Evolutionary conservation across 805 yeast species (phyloP).

Genomic region (Maudiozyma bulderi): DNA sequence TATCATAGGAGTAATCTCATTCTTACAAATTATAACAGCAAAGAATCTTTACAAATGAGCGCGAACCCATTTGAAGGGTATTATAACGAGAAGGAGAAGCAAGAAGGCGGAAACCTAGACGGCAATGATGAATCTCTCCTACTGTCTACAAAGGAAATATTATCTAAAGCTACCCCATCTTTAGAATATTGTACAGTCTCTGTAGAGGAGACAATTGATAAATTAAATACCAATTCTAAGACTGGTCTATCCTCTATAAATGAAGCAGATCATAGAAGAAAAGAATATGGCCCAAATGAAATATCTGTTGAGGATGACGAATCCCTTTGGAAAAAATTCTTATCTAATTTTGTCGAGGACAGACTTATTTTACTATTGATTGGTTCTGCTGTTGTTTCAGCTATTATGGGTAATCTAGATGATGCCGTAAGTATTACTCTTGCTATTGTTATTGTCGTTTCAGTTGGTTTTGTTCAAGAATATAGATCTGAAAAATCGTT

Average conservation of each 20-base stretch:
- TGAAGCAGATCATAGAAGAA: slow-evolving; percentile 64
- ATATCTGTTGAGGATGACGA: slow-evolving; percentile 71
- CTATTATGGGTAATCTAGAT: slow-evolving; percentile 88
- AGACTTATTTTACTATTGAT: slow-evolving; percentile 81
- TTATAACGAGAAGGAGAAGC: not conserved
- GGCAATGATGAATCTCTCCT: slow-evolving; percentile 5
- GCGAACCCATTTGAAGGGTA: slow-evolving; percentile 28
- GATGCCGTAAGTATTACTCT: slow-evolving; percentile 88
- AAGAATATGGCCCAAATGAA: slow-evolving; percentile 75
- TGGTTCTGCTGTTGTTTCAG: slow-evolving; percentile 80
- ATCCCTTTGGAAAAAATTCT: slow-evolving; percentile 53
- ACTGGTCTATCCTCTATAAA: slow-evolving; percentile 59
- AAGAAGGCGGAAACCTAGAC: not conserved
- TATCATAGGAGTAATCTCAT: too few species aligned
- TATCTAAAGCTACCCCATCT: slow-evolving; percentile 43
- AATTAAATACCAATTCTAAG: slow-evolving; percentile 49
- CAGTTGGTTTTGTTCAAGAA: slow-evolving; percentile 96
- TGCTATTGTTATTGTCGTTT: slow-evolving; percentile 87
- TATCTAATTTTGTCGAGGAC: slow-evolving; percentile 77
- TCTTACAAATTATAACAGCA: too few species aligned
- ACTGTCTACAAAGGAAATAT: slow-evolving; percentile 16
- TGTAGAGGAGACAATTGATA: slow-evolving; percentile 53
- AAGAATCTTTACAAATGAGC: slow-evolving; percentile 13
- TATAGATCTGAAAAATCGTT: slow-evolving; percentile 89
- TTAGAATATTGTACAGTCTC: slow-evolving; percentile 51